Evolutionary conservation across 2,329 filamentous ascomycete species (phyloP).

Genomic region (Coccinonectria pachysandricola): DNA sequence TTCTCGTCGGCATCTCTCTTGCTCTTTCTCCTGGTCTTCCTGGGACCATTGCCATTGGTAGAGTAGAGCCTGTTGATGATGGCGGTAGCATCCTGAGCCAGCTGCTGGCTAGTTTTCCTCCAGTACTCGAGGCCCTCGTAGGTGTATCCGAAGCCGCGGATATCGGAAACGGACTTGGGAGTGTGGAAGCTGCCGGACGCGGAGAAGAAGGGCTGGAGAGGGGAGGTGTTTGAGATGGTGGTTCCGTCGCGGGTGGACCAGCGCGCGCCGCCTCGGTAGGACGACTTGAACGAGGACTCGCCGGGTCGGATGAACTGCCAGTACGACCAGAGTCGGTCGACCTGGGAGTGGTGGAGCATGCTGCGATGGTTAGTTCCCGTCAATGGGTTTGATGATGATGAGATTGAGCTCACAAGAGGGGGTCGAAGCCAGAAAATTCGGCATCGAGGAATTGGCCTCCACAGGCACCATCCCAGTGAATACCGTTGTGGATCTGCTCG

Average conservation of each 20-base stretch:
- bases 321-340: conserved; percentile 54
- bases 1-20: conserved; percentile 6
- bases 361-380: conserved; percentile 7
- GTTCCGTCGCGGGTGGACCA: conserved; percentile 32
- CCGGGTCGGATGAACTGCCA: conserved; percentile 35
- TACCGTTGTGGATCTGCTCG: conserved; percentile 32
- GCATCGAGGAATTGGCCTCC: conserved; percentile 30
- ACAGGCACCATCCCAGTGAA: conserved; percentile 32
- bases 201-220: conserved; percentile 41
- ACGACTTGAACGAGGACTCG: conserved; percentile 23
- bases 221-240: conserved; percentile 30
- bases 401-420: conserved; percentile 29
- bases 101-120: conserved; percentile 21
- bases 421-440: conserved; percentile 34
- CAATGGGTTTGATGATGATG: not conserved
- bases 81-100: conserved; percentile 19
- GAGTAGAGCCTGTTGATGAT: conserved; percentile 26
- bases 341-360: conserved; percentile 44
- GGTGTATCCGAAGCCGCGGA: conserved; percentile 28
- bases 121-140: conserved; percentile 29
- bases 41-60: not conserved
- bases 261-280: conserved; percentile 24
- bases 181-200: conserved; percentile 31
- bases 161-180: conserved; percentile 22
- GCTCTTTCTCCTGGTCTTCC: not conserved